A percentile compares a stretch with the other conserved stretches of the same genome.
phyloP scores from a whole-genome alignment of 2,329 filamentous ascomycete genomes.

The Apiospora phragmitis region DNA sequence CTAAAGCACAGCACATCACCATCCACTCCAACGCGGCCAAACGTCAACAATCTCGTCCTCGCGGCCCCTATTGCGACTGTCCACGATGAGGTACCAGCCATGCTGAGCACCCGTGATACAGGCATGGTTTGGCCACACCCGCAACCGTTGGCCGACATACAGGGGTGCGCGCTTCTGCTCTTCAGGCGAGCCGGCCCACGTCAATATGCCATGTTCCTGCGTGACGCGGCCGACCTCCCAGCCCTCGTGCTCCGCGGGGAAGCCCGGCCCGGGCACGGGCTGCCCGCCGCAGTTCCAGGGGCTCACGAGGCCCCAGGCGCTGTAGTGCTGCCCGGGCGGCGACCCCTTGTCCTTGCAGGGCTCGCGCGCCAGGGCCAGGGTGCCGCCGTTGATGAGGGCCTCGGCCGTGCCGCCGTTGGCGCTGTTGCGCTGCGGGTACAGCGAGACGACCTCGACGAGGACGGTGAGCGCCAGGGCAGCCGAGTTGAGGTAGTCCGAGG shows the following conservation, averaged over 20 bases:
- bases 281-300: conserved; percentile 50
- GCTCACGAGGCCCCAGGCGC: conserved; percentile 69
- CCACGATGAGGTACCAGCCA: conserved; percentile 73
- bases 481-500: conserved; percentile 43
- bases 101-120: conserved; percentile 74
- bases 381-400: conserved; percentile 68
- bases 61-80: conserved; percentile 54
- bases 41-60: conserved; percentile 71
- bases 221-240: conserved; percentile 73
- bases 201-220: conserved; percentile 77
- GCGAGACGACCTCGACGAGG: conserved; percentile 69
- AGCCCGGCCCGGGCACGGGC: conserved; percentile 41
- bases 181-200: conserved; percentile 52
- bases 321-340: conserved; percentile 49
- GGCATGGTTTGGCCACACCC: conserved; percentile 79
- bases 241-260: conserved; percentile 43
- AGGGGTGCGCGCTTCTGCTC: conserved; percentile 50
- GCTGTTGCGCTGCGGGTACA: conserved; percentile 61
- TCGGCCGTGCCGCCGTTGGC: conserved; percentile 50
- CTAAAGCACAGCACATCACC: conserved; percentile 44
- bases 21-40: conserved; percentile 71
- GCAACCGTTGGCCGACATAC: conserved; percentile 64
- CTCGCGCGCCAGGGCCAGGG: conserved; percentile 71
- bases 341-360: conserved; percentile 57
- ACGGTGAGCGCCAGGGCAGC: conserved; percentile 66